Base-by-base conservation (phyloP, 768 basidiomycete species). In the Myochromella boudieri region DNA sequence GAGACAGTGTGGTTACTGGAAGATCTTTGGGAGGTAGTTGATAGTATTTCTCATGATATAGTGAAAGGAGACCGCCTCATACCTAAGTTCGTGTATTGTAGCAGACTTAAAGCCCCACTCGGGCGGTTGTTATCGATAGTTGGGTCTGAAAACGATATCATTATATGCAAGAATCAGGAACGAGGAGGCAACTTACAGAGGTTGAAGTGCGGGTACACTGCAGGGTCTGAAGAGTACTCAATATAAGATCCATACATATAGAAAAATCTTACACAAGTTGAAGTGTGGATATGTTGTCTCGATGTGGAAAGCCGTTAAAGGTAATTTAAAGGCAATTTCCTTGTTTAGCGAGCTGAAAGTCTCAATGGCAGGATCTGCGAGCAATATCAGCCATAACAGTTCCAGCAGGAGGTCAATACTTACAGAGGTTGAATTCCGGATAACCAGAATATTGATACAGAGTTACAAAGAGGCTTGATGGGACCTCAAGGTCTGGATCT, bases 401-500 rank as follows among this genome's bases (percentile, higher is more conserved):
- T n/a, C n/a, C n/a, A n/a, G n/a, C n/a, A n/a, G n/a, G n/a, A n/a
- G n/a, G n/a, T n/a, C n/a, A n/a, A 22, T 14, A 42, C 72, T 54
- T 49, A 73, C 71, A 71, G 6, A 72, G 57, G 47, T 64, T 49
- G 37, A 70, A 50, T 27, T 46, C 31, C 8, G 58, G 64, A 46
- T 63, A 61, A 6, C 29, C 43, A 46, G 44, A 17, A 8, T 3
- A 24, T 25, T 31, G 22, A 7, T n/a, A n/a, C n/a, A n/a, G n/a
- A n/a, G n/a, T n/a, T n/a, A n/a, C n/a, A n/a, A n/a, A n/a, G n/a
- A n/a, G n/a, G n/a, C n/a, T n/a, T n/a, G n/a, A n/a, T n/a, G n/a
- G n/a, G n/a, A n/a, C n/a, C n/a, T n/a, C n/a, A n/a, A n/a, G n/a
- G n/a, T n/a, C n/a, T n/a, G n/a, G n/a, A n/a, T n/a, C n/a, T n/a